A percentile compares a stretch with the other conserved stretches of the same genome.
phyloP scores from a whole-genome alignment of 1,284 basidiomycete genomes.

The Cystobasidiaceae sp. region DNA sequence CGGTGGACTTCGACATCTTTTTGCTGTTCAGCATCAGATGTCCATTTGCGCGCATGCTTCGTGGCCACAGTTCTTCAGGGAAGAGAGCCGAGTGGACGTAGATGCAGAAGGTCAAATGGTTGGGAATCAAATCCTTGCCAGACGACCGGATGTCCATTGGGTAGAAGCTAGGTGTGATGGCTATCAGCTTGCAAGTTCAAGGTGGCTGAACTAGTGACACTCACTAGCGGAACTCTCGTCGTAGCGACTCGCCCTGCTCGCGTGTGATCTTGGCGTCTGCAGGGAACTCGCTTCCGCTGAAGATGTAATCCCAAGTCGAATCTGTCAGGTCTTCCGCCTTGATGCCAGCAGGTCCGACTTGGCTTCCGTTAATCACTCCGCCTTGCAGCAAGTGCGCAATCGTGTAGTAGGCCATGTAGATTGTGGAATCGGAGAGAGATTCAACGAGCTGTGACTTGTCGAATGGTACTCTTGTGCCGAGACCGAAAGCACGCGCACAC shows the following conservation, averaged over 20 bases:
- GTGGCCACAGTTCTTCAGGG: constrained; percentile 88
- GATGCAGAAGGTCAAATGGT: constrained; percentile 90
- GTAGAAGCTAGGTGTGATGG: constrained; percentile 72
- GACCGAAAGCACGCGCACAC: constrained; percentile 91
- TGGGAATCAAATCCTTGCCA: constrained; percentile 96
- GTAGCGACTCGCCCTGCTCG: constrained; percentile 76
- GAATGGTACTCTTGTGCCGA: constrained; percentile 96
- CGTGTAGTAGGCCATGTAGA: constrained; percentile 99
- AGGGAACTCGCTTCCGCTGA: constrained; percentile 72
- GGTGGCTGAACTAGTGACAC: neutral
- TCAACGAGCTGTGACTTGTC: constrained; percentile 95
- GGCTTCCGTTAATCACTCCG: constrained; percentile 44
- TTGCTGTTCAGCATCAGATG: constrained; percentile 97
- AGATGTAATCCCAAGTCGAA: constrained; percentile 94
- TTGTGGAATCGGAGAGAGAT: constrained; percentile 92
- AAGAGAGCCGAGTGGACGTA: constrained; percentile 95
- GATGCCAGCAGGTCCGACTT: constrained; percentile 78
- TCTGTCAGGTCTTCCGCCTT: constrained; percentile 90
- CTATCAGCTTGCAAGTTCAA: neutral
- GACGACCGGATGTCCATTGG: constrained; percentile 97
- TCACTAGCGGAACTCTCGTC: constrained; percentile 69
- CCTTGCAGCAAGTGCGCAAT: constrained; percentile 83
- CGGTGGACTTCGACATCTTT: constrained; percentile 98
- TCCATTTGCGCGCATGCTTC: constrained; percentile 88
- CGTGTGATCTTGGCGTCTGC: constrained; percentile 57